These are phyloP conservation scores for Trypanosoma platydactyli DNA, from an alignment of 208 protist species.

Conservation along the genomic window DNA sequence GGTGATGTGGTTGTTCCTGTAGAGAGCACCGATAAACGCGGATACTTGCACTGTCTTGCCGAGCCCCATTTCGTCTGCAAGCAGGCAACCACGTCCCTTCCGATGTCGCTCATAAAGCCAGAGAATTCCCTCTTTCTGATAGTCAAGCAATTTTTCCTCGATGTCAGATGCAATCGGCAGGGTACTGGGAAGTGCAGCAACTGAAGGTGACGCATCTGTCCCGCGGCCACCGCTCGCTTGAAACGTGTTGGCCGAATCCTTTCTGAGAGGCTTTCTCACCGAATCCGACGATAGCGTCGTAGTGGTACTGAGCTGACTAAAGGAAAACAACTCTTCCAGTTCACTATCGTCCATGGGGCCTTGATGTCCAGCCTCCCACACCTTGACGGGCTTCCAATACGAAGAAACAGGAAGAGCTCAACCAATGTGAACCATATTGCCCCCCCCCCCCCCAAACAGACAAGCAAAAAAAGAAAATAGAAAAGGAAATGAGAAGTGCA, in stretches of 20 bases:
- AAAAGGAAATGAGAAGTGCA: conserved; percentile 13
- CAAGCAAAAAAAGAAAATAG: conserved; percentile 15
- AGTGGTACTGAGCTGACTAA: conserved; percentile 25
- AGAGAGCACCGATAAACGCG: conserved; percentile 90
- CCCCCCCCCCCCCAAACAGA: background rate
- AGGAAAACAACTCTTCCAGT: conserved; percentile 72
- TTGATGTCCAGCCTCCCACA: background rate
- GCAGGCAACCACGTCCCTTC: conserved; percentile 91
- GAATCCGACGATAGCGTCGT: background rate
- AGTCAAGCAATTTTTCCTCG: conserved; percentile 76
- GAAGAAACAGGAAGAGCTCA: too few species aligned
- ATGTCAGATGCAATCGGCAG: conserved; percentile 37
- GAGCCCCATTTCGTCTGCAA: conserved; percentile 98
- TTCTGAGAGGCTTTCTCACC: conserved; percentile 13
- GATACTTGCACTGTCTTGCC: conserved; percentile 98
- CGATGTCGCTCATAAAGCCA: conserved; percentile 97
- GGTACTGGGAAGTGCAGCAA: conserved; percentile 1
- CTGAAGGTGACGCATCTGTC: background rate
- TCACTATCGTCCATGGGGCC: conserved; percentile 40
- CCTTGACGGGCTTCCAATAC: too few species aligned
- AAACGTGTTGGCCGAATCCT: conserved; percentile 19
- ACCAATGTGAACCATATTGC: too few species aligned
- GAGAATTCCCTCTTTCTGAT: conserved; percentile 92
- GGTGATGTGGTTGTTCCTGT: conserved; percentile 54
- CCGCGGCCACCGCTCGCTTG: background rate